Evolutionary conservation across 2,329 filamentous ascomycete species (phyloP).

Genomic region (Trichophaea hybrida): DNA sequence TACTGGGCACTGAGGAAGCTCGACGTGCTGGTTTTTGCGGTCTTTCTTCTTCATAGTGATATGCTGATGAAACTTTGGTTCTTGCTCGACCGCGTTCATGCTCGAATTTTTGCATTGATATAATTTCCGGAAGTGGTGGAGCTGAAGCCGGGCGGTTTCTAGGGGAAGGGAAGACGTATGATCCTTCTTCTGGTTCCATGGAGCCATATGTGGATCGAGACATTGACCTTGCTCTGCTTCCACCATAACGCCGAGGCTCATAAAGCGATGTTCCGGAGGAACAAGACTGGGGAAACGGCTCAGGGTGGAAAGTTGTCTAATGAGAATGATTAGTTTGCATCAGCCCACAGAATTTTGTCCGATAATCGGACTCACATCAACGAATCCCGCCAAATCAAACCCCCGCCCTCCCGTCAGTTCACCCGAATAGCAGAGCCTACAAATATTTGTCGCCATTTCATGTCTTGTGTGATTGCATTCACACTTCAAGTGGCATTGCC

Average conservation of each 20-base stretch:
- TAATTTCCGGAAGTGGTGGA: no score
- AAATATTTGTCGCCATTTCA: not conserved
- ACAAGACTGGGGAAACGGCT: not conserved
- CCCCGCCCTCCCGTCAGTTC: not conserved
- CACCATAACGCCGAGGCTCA: no score
- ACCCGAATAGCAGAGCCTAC: not conserved
- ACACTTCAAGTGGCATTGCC: not conserved
- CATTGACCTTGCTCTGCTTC: not conserved
- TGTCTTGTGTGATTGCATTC: not conserved
- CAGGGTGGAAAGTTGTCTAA: not conserved
- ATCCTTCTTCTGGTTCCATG: not conserved
- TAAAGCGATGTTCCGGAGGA: not conserved
- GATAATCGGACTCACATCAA: not conserved
- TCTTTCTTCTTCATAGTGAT: not conserved
- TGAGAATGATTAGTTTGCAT: no score
- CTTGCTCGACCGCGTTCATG: not conserved
- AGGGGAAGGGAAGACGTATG: not conserved
- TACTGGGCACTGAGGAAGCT: not conserved
- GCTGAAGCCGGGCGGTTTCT: no score
- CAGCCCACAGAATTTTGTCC: no score
- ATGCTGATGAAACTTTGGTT: not conserved
- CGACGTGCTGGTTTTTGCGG: not conserved
- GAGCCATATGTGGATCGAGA: not conserved
- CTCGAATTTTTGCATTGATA: not conserved
- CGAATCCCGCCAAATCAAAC: not conserved